Evolutionary conservation across 345 rosid genomes (phyloP), one percentile per base, ranked within the genome.

Genomic region (Rhodomyrtus tomentosa): DNA sequence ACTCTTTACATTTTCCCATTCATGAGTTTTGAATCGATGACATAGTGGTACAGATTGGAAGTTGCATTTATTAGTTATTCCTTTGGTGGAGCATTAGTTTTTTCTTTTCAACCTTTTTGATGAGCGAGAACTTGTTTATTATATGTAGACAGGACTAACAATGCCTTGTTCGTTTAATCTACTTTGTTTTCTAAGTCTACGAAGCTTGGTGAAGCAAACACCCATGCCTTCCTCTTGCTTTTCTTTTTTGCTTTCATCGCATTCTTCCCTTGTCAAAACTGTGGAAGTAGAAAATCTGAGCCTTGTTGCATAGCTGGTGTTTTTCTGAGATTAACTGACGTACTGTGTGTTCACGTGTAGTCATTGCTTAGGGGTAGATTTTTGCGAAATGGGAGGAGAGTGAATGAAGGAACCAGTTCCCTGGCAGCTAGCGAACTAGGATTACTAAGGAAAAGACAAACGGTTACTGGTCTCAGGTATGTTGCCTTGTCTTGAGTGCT

Each of bases 381-480:
- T 92, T 90, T 96, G 93, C 95, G 98, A 81, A 94, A 93, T 94
- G 91, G 89, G 87, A 90, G 90, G 91, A 86, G 86, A 82, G 83
- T 86, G 87, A 89, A 86, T 85, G 92, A 89, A 84, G 92, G 93
- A 87, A 90, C 92, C 50, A 85, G 90, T 82, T 92, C 98, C 56
- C 87, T 86, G 25, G 96, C 99, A 22, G 98, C 95, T 85, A 90
- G 90, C 86, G 99, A 96, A 88, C 90, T 96, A 83, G 99, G 99
- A 45, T 91, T 96, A 84, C 85, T 96, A 90, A 92, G 98, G 91
- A 93, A 93, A 88, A 92, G 95, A 84, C 96, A 96, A 79, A 91
- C 98, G 10, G 99, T 95, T 82, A 92, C 99, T 88, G 99, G 92
- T 90, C 90, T 96, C 87, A 95, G 99, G 99, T 96, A 91, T 80